A percentile compares a stretch with the other conserved stretches of the same genome.
Conservation (phyloP, 345 rosid genomes). For the Populus alba region DNA sequence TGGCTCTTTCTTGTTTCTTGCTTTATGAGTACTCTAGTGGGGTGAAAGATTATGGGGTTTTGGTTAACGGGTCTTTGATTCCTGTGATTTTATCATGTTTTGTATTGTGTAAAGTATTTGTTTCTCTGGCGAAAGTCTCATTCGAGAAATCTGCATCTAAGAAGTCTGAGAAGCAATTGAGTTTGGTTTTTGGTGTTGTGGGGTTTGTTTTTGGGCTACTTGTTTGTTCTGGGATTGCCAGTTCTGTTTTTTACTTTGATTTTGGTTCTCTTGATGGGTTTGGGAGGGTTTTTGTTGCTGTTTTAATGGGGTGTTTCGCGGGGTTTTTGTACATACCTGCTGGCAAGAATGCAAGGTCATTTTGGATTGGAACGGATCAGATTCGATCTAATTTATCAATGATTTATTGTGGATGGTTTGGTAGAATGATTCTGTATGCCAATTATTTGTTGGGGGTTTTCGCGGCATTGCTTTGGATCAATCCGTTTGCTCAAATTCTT, state of each 20-base stretch:
- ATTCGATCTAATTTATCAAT: slow-evolving; percentile 54
- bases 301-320: slow-evolving; percentile 57
- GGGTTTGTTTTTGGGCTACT: slow-evolving; percentile 58
- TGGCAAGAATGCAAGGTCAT: slow-evolving; percentile 66
- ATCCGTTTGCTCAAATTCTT: slow-evolving; percentile 58
- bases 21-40: slow-evolving; percentile 43
- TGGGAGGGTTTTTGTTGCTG: slow-evolving; percentile 42
- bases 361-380: slow-evolving; percentile 97
- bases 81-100: slow-evolving; percentile 52
- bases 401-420: slow-evolving; percentile 80
- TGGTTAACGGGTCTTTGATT: slow-evolving; percentile 54
- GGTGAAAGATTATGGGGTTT: slow-evolving; percentile 35
- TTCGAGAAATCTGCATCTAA: slow-evolving; percentile 83
- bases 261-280: slow-evolving; percentile 53
- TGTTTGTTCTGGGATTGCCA: slow-evolving; percentile 46
- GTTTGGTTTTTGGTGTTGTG: slow-evolving; percentile 49
- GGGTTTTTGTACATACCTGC: slow-evolving; percentile 74
- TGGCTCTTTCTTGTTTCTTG: slow-evolving; percentile 49
- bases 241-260: slow-evolving; percentile 56
- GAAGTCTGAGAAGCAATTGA: slow-evolving; percentile 69
- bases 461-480: slow-evolving; percentile 82
- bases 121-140: slow-evolving; percentile 50
- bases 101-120: slow-evolving; percentile 44
- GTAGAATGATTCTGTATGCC: slow-evolving; percentile 54
- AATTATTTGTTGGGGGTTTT: slow-evolving; percentile 42